Conservation (phyloP, 257 asterid species). For the Echium plantagineum region DNA sequence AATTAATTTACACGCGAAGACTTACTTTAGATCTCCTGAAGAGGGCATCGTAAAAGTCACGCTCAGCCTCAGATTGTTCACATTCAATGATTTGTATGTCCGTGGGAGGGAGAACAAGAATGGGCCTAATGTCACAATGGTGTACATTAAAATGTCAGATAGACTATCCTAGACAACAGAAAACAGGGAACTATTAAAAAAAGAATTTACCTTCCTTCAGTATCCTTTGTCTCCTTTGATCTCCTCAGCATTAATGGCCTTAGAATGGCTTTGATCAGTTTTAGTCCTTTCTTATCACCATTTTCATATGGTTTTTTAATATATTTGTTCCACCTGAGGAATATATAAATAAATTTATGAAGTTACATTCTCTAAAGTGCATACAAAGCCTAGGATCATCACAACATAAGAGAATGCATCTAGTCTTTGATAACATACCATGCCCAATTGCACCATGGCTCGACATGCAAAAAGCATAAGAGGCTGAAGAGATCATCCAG, state of each 20-base stretch:
- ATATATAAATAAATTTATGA: not conserved
- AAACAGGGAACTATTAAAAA: not conserved
- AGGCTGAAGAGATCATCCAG: slow-evolving; percentile 79
- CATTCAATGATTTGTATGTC: slow-evolving; percentile 57
- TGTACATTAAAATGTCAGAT: not conserved
- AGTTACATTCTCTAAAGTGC: not conserved
- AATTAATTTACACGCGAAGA: not conserved
- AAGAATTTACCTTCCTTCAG: slow-evolving; percentile 52
- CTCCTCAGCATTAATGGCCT: slow-evolving; percentile 79
- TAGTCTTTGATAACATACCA: slow-evolving; percentile 32
- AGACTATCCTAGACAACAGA: not conserved
- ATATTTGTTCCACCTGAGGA: slow-evolving; percentile 68
- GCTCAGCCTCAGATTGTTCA: slow-evolving; percentile 63
- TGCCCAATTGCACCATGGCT: slow-evolving; percentile 96
- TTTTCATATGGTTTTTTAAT: slow-evolving; percentile 74
- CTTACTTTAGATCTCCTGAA: slow-evolving; percentile 74
- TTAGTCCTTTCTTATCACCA: slow-evolving; percentile 62
- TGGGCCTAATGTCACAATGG: slow-evolving; percentile 37
- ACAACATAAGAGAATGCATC: not conserved
- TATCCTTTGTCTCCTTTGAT: slow-evolving; percentile 77
- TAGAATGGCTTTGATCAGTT: slow-evolving; percentile 63
- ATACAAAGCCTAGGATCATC: not conserved
- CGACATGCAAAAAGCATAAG: slow-evolving; percentile 79
- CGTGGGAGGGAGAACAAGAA: slow-evolving; percentile 81
- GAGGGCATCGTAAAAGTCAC: slow-evolving; percentile 67